Percentiles rank a stretch among this genome's conserved stretches.
Evolutionary conservation across 2,329 filamentous ascomycete genomes (phyloP).

Genomic region (Alternaria angustiovoidea): DNA sequence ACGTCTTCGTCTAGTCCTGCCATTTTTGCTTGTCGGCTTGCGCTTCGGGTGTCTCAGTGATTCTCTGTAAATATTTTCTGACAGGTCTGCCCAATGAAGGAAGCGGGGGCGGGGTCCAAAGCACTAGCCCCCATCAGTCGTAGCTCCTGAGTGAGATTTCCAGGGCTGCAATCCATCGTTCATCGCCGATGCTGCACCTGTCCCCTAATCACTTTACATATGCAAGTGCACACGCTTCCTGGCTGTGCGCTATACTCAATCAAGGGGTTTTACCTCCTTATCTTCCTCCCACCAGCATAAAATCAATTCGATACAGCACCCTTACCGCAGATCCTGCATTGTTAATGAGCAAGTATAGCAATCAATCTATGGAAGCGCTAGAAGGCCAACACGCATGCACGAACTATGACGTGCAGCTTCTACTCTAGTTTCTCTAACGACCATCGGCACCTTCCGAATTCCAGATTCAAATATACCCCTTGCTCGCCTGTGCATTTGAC

Average conservation of each 20-base stretch:
- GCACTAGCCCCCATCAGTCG: constrained; percentile 7
- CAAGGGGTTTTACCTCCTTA: constrained; percentile 10
- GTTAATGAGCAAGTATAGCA: constrained; percentile 16
- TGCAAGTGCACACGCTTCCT: constrained; percentile 9
- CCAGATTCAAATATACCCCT: not conserved
- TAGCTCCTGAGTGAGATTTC: constrained; percentile 6
- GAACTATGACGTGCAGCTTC: constrained; percentile 21
- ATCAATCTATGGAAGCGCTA: constrained; percentile 23
- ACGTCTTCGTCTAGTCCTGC: constrained; percentile 67
- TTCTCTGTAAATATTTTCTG: constrained; percentile 25
- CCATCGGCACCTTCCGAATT: constrained; percentile 5
- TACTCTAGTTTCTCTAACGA: constrained; percentile 2
- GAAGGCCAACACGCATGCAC: constrained; percentile 14
- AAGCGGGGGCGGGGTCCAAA: constrained; percentile 27
- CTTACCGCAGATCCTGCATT: constrained; percentile 27
- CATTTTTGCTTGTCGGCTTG: constrained; percentile 25
- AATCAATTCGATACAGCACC: constrained; percentile 18
- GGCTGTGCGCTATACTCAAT: constrained; percentile 9
- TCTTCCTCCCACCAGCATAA: constrained; percentile 15
- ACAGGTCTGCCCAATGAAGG: constrained; percentile 15
- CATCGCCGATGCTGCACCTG: constrained; percentile 9
- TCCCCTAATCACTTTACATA: constrained; percentile 10
- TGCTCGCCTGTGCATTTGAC: constrained; percentile 2
- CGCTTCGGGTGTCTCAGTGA: constrained; percentile 3
- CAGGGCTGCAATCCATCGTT: not conserved